phyloP scores from a whole-genome alignment of 2,329 filamentous ascomycete genomes.

The Exophiala sideris region DNA sequence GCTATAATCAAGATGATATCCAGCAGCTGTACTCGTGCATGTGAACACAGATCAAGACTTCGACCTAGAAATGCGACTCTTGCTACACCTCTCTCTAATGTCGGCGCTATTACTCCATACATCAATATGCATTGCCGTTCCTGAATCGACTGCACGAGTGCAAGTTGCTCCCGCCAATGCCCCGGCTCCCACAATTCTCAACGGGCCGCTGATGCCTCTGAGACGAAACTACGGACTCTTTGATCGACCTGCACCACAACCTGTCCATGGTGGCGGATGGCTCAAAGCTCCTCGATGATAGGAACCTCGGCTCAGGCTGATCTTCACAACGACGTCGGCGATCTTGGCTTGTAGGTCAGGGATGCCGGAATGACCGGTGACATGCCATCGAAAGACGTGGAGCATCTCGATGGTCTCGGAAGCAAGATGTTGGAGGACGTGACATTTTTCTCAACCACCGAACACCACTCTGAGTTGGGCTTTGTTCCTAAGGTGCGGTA shows the following conservation, averaged over 20 bases:
- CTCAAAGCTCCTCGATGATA: background rate
- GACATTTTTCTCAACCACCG: no score
- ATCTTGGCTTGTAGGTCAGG: no score
- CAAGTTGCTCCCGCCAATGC: background rate
- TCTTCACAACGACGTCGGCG: no score
- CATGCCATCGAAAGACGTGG: no score
- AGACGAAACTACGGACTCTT: slow-evolving; percentile 16
- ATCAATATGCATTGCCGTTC: background rate
- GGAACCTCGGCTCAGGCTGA: no score
- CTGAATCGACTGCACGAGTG: background rate
- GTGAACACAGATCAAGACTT: background rate
- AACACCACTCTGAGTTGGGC: no score
- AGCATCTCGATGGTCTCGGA: no score
- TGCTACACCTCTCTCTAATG: background rate
- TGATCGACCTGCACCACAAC: slow-evolving; percentile 11
- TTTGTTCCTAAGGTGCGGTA: background rate
- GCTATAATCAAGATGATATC: background rate
- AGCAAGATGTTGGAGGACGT: no score
- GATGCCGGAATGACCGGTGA: no score
- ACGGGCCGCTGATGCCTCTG: slow-evolving; percentile 9
- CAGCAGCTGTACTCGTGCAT: background rate
- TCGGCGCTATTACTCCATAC: background rate
- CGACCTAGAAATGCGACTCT: background rate
- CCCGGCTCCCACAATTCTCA: background rate
- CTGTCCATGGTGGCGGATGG: background rate